Base-by-base conservation (phyloP, 2,329 filamentous ascomycete genomes). In the Aspergillus nomiae region DNA sequence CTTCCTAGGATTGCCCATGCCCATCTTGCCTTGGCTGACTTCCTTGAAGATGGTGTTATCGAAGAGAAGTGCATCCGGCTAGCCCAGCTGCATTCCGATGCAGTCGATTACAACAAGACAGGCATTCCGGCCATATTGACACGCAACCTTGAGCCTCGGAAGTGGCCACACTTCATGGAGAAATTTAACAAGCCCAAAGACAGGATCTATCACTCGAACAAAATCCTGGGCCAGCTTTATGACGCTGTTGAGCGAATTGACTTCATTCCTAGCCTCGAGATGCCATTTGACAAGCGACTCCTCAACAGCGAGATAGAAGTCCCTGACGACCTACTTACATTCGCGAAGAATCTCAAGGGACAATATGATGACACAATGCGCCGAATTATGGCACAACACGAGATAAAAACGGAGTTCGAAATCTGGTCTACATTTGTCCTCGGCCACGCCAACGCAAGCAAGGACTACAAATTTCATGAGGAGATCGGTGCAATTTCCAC, bases 71-170 rank as follows among this genome's bases (percentile, higher is more conserved):
- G 94, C 86, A 78, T 95, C 0, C 81, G 88, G 57, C 83, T 98
- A 5, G 93, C 94, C 3, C 81, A 85, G 10, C 80, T 98, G 3
- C 95, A 99, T 75, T 98, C 95, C 0, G 88, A 89, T 69, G 94
- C 95, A 0, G 95, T 99, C 0, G 95, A 99, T 75, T 99, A 95
- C 73, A 89, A 92, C 51, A 99, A 99, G 80, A 94, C 92, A 1
- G 95, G 95, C 0, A 84, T 90, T 11, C 86, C 91, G 0, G 94
- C 94, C 0, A 79, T 84, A 24, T 90, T 96, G 82, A 81, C 82
- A 8, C 78, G 80, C 45, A 80, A 83, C 0, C 80, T 95, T 4
- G 81, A 82, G n/a, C 88, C 91, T 0, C 81, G 70, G 7, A 79
- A 70, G 59, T 96, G 88, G 86, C 95, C 93, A 0, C 94, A 97